Evolutionary conservation across 345 rosid genomes (phyloP), one percentile per base, ranked within the genome.

Genomic region (Acer yangbiense): DNA sequence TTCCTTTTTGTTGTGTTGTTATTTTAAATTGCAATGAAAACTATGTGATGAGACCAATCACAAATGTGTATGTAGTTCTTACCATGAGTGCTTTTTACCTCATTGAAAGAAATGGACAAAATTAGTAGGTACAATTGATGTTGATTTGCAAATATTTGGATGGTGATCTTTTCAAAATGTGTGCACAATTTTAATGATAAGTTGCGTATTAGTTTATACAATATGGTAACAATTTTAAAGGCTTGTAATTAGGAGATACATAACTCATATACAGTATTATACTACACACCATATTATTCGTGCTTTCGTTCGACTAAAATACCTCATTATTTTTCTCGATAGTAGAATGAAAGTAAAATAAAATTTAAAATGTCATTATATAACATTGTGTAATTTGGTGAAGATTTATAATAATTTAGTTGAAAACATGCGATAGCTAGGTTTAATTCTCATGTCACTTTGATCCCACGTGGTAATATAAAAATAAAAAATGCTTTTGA

Each of bases 41-140:
- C 17, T 18, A 77, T 9, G 11, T n/a, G 65, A 27, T 21, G 68
- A 23, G 21, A 48, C 9, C 6, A 20, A 46, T 58, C 13, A 48
- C 9, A 9, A 16, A 44, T 58, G 25, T 46, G n/a, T 50, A n/a
- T 13, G 17, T 9, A 35, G 29, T 27, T 73, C 4, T 67, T 32
- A 71, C 44, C 8, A 27, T 52, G n/a, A 58, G 70, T 29, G 27
- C 68, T 71, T 68, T 35, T 65, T 65, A 11, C 76, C 14, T 16
- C 39, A 32, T 66, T 48, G 11, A 67, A 41, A 60, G 71, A 58
- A 66, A 77, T 58, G 67, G 74, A 70, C 82, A 71, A 73, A 74
- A 58, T 23, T 60, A 74, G 73, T 82, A 64, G 85, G 87, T 79
- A 65, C 35, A 61, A 23, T 16, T 60, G 76, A 79, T 61, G 72